Conservation (phyloP, 2,329 filamentous ascomycete genomes). For the Pyrenophora seminiperda region DNA sequence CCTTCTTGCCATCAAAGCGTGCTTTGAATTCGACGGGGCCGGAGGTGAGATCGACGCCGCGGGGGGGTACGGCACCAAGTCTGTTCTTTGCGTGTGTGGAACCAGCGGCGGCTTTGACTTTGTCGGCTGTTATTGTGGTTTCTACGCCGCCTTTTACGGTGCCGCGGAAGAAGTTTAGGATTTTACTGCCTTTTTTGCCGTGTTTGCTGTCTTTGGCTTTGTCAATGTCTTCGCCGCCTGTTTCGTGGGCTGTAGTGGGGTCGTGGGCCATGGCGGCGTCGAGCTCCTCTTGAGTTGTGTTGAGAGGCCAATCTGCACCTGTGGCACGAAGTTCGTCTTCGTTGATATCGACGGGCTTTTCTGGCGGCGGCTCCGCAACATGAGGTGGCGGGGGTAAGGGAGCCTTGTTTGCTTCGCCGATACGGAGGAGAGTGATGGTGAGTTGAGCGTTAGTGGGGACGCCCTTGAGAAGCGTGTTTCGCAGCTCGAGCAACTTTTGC, state of each 20-base stretch:
- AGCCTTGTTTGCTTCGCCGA: constrained; percentile 80
- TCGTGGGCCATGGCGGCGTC: constrained; percentile 60
- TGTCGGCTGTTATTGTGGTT: constrained; percentile 73
- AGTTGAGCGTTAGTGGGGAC: constrained; percentile 87
- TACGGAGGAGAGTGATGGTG: constrained; percentile 77
- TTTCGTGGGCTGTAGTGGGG: constrained; percentile 54
- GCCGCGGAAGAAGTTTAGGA: constrained; percentile 70
- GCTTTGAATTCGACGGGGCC: constrained; percentile 80
- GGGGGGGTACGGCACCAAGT: constrained; percentile 68
- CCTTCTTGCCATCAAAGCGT: constrained; percentile 71
- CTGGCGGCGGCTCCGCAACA: constrained; percentile 52
- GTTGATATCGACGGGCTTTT: constrained; percentile 57
- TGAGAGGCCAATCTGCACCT: constrained; percentile 61
- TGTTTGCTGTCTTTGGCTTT: constrained; percentile 54
- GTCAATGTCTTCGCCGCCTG: constrained; percentile 60
- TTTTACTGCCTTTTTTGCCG: constrained; percentile 54
- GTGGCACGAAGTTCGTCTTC: constrained; percentile 58
- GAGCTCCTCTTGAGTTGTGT: constrained; percentile 70
- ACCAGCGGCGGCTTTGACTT: constrained; percentile 67
- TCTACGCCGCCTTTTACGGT: constrained; percentile 74
- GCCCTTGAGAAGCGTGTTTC: constrained; percentile 77
- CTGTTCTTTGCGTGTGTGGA: constrained; percentile 70
- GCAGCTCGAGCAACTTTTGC: constrained; percentile 74
- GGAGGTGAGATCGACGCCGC: constrained; percentile 52
- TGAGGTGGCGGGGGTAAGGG: constrained; percentile 69